Conservation (phyloP, 345 rosid species). For the Citrus unshiu region DNA sequence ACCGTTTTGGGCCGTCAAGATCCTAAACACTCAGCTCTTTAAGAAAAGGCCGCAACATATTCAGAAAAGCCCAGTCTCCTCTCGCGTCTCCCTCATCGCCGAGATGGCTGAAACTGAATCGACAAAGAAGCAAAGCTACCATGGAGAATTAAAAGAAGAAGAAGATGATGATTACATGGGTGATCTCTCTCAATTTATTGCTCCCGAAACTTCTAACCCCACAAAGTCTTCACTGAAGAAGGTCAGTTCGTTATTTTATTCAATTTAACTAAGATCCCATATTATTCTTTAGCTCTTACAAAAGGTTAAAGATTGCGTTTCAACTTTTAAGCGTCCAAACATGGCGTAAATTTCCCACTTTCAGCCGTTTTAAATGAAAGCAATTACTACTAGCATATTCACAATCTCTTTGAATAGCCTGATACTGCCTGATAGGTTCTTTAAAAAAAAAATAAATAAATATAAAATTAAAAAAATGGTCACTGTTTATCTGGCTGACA, state of each 20-base stretch:
- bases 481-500: background rate
- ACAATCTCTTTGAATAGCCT: too few relatives aligned
- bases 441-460: too few relatives aligned
- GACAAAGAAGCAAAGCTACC: background rate
- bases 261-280: background rate
- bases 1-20: background rate
- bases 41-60: background rate
- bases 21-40: background rate
- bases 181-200: slow-evolving; percentile 71
- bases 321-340: background rate
- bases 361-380: background rate
- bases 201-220: slow-evolving; percentile 39
- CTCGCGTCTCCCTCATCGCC: background rate
- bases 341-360: background rate
- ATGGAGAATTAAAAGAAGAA: slow-evolving; percentile 33
- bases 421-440: too few relatives aligned
- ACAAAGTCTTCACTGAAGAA: slow-evolving; percentile 34
- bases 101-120: slow-evolving; percentile 16
- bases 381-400: too few relatives aligned
- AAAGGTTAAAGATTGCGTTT: too few relatives aligned
- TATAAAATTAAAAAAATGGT: too few relatives aligned
- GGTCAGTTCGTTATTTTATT: slow-evolving; percentile 28
- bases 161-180: slow-evolving; percentile 91
- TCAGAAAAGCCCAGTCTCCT: background rate
- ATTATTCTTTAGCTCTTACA: background rate